Percentiles rank a stretch among this genome's conserved stretches.
phyloP scores from a whole-genome alignment of 129 eudicot species.

The Arctium lappa region DNA sequence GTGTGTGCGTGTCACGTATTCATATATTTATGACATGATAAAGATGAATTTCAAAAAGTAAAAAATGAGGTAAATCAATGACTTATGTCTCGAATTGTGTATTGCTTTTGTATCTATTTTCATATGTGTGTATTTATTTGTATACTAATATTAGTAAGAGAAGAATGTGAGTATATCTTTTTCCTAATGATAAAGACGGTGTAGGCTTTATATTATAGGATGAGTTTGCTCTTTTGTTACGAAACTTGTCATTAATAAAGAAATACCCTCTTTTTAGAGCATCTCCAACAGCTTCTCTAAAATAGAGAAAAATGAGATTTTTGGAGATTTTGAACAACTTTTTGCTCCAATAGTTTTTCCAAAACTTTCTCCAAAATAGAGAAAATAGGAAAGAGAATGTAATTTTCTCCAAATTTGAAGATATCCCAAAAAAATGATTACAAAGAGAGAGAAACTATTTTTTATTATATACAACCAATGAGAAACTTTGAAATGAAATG shows the following conservation, averaged over 20 bases:
- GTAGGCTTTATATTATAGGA: background rate
- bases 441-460: no score
- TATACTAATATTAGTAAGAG: background rate
- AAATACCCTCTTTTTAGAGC: background rate
- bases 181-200: background rate
- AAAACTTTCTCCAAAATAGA: no score
- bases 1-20: background rate
- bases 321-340: no score
- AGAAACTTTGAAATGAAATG: no score
- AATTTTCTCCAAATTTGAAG: no score
- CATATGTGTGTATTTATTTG: background rate
- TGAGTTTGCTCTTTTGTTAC: conserved; percentile 15
- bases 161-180: background rate
- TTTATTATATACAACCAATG: no score
- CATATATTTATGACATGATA: background rate
- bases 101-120: background rate
- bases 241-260: background rate
- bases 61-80: background rate
- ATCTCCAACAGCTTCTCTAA: no score
- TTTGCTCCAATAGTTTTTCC: no score
- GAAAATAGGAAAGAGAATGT: no score
- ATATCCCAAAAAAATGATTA: no score
- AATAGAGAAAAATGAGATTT: no score
- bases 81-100: background rate
- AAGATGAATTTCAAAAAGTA: background rate